Evolutionary conservation across 2,329 filamentous ascomycete genomes (phyloP).

Genomic region (Cercospora sojina): DNA sequence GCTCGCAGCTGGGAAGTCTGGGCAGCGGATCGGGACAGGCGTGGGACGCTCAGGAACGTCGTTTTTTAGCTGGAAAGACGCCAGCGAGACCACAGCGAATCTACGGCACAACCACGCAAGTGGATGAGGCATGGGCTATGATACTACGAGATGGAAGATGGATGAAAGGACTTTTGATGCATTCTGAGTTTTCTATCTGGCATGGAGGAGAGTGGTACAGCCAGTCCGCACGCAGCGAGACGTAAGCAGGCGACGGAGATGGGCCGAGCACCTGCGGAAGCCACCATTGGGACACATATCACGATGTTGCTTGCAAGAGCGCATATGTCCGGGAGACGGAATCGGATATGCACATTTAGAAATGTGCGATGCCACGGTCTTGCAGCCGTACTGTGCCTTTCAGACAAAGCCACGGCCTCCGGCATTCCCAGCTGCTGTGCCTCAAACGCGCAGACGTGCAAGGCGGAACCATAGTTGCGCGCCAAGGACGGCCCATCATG

Average conservation of each 20-base stretch:
- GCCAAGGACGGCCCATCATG: background rate
- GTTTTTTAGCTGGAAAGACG: background rate
- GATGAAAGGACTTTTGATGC: background rate
- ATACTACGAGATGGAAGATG: background rate
- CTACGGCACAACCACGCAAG: background rate
- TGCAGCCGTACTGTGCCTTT: background rate
- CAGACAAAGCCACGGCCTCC: background rate
- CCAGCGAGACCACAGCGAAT: background rate
- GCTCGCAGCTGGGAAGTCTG: constrained; percentile 2
- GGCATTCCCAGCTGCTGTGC: background rate
- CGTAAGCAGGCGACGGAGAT: background rate
- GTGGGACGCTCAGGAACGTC: background rate
- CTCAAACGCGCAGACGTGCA: background rate
- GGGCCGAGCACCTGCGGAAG: background rate
- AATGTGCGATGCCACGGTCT: background rate
- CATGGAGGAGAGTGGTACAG: background rate
- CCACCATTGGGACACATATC: background rate
- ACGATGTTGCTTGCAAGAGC: background rate
- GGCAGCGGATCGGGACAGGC: background rate
- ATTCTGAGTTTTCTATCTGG: background rate
- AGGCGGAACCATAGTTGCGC: background rate
- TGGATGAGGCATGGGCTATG: background rate
- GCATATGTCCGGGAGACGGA: background rate
- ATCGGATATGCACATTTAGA: background rate
- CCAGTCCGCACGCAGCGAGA: background rate